Evolutionary conservation across 805 yeast species (phyloP).

Genomic region (Torulaspora delbrueckii): DNA sequence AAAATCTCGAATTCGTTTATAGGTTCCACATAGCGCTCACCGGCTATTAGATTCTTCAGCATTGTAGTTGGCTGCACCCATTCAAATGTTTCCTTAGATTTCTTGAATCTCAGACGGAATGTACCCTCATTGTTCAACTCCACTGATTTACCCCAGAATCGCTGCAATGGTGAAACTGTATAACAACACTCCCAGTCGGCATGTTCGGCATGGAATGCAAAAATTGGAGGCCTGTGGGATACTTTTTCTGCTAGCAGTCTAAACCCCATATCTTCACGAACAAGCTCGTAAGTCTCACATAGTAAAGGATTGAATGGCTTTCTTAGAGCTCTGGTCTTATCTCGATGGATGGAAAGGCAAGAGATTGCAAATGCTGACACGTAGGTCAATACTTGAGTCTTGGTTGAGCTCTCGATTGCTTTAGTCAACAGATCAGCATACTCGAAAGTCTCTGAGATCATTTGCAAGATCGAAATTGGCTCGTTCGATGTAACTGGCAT

Average conservation of each 20-base stretch:
- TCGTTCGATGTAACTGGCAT: slow-evolving; percentile 96
- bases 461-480: slow-evolving; percentile 78
- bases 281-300: slow-evolving; percentile 90
- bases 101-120: slow-evolving; percentile 50
- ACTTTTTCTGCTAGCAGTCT: slow-evolving; percentile 82
- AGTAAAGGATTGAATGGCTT: slow-evolving; percentile 93
- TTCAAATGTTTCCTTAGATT: slow-evolving; percentile 62
- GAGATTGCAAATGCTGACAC: slow-evolving; percentile 78
- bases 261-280: slow-evolving; percentile 74
- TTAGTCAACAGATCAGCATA: slow-evolving; percentile 61
- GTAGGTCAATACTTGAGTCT: slow-evolving; percentile 58
- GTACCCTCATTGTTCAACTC: slow-evolving; percentile 77
- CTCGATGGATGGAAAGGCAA: slow-evolving; percentile 62
- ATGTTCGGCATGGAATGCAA: slow-evolving; percentile 76
- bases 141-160: slow-evolving; percentile 91
- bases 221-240: slow-evolving; percentile 72
- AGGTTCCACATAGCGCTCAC: slow-evolving; percentile 93
- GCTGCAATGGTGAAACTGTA: slow-evolving; percentile 71
- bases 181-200: slow-evolving; percentile 63
- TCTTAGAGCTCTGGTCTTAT: slow-evolving; percentile 68
- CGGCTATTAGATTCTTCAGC: slow-evolving; percentile 84
- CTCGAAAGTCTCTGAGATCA: slow-evolving; percentile 75
- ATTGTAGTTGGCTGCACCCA: slow-evolving; percentile 83
- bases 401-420: slow-evolving; percentile 46
- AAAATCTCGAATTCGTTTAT: slow-evolving; percentile 58